Evolutionary conservation across 2,329 filamentous ascomycete species (phyloP).

Genomic region (Ambrosiella xylebori): DNA sequence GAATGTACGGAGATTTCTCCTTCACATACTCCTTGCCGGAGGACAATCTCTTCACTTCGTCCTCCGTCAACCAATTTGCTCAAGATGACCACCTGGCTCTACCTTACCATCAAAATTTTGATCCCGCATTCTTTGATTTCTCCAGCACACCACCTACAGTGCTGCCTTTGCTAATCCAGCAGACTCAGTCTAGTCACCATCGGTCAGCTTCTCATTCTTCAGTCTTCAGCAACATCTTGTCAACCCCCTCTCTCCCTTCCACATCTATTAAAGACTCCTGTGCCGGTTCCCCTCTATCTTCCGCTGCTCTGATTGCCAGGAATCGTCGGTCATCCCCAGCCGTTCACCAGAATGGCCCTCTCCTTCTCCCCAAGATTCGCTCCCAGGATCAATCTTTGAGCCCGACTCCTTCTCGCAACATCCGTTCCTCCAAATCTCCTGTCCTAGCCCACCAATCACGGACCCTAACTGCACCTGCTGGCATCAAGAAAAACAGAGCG

Average conservation of each 20-base stretch:
- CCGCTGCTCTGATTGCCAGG: constrained; percentile 29
- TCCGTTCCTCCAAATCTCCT: constrained; percentile 17
- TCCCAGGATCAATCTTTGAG: constrained; percentile 59
- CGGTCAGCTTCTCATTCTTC: constrained; percentile 50
- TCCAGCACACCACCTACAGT: neutral
- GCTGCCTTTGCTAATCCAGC: neutral
- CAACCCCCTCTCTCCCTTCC: constrained; percentile 41
- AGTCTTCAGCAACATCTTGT: constrained; percentile 37
- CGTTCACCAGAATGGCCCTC: constrained; percentile 59
- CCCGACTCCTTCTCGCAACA: constrained; percentile 14
- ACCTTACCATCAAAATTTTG: neutral
- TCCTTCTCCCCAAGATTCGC: constrained; percentile 71
- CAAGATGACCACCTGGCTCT: neutral
- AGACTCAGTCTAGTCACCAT: constrained; percentile 27
- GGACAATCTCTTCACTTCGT: constrained; percentile 8
- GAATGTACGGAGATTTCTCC: constrained; percentile 38
- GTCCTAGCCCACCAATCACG: constrained; percentile 17
- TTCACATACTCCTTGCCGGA: constrained; percentile 34
- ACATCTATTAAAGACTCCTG: constrained; percentile 49
- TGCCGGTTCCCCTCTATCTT: constrained; percentile 45
- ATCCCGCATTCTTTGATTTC: neutral
- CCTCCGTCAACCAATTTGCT: constrained; percentile 20
- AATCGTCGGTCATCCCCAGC: constrained; percentile 48
- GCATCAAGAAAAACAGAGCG: constrained; percentile 3
- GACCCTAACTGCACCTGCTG: neutral